A percentile compares a stretch with the other conserved stretches of the same genome.
These are phyloP conservation scores for Cladophialophora yegresii DNA, from an alignment of 2,329 filamentous ascomycete genomes.

Conservation along the genomic window DNA sequence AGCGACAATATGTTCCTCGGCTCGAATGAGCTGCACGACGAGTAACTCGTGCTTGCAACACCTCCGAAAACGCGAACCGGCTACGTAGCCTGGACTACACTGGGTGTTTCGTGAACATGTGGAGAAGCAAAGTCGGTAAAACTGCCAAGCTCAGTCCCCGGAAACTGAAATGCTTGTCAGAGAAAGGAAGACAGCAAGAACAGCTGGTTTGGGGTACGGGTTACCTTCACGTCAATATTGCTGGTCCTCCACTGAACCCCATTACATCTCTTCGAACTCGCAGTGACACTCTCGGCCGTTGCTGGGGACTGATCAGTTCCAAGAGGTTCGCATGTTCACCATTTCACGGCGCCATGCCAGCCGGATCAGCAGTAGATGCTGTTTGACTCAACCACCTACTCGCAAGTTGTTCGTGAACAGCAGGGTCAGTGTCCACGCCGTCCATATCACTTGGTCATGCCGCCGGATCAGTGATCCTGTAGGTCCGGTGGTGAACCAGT, in stretches of 20 bases:
- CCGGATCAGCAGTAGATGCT: neutral
- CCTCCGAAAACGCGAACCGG: too few species aligned
- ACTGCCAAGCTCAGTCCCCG: neutral
- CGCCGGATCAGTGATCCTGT: neutral
- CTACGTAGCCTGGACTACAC: neutral
- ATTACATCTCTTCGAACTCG: neutral
- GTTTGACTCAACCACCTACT: neutral
- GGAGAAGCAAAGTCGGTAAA: neutral
- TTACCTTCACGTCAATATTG: neutral
- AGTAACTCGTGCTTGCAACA: neutral
- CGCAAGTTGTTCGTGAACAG: neutral
- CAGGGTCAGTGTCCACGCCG: neutral
- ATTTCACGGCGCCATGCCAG: neutral
- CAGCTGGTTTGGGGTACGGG: neutral
- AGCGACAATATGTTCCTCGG: conserved; percentile 1
- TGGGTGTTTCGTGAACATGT: neutral
- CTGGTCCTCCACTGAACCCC: neutral
- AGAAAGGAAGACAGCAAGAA: neutral
- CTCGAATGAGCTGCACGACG: neutral
- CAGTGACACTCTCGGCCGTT: neutral
- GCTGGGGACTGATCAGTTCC: neutral
- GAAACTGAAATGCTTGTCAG: neutral
- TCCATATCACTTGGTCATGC: neutral
- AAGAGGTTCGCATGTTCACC: neutral
- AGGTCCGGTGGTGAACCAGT: neutral